Percentiles rank a stretch among this genome's conserved stretches.
These are phyloP conservation scores for Tripidium arundinaceum DNA, from an alignment of 202 grass and related monocot genomes.

Conservation along the genomic window DNA sequence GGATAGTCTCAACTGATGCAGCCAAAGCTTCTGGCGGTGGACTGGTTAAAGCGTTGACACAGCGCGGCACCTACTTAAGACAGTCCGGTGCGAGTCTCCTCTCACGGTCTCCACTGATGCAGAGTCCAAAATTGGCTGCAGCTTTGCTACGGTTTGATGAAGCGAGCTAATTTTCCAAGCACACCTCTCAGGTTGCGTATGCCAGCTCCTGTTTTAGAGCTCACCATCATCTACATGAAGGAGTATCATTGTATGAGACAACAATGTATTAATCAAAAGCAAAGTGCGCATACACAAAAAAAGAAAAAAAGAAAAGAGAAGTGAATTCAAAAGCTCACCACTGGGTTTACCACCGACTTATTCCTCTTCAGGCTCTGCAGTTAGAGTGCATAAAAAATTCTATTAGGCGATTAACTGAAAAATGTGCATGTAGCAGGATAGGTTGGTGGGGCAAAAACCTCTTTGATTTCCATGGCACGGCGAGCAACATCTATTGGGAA, in stretches of 20 bases:
- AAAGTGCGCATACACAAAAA: background rate
- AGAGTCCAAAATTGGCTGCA: background rate
- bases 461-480: constrained; percentile 85
- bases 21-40: background rate
- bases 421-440: background rate
- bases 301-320: background rate
- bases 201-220: constrained; percentile 84
- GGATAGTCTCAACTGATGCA: background rate
- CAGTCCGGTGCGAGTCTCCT: background rate
- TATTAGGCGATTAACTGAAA: constrained; percentile 1
- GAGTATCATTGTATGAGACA: background rate
- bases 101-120: background rate
- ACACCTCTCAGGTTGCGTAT: constrained; percentile 64
- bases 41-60: background rate
- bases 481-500: constrained; percentile 92
- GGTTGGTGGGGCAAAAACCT: constrained; percentile 35
- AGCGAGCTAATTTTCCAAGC: constrained; percentile 72
- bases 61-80: background rate
- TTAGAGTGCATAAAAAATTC: constrained; percentile 6
- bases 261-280: background rate
- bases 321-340: constrained; percentile 47
- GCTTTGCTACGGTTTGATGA: constrained; percentile 61
- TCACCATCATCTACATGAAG: constrained; percentile 75
- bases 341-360: constrained; percentile 68
- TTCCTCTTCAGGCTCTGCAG: constrained; percentile 75